These are phyloP conservation scores for Knufia petricola DNA, from an alignment of 2,329 filamentous ascomycete species.

Conservation along the genomic window DNA sequence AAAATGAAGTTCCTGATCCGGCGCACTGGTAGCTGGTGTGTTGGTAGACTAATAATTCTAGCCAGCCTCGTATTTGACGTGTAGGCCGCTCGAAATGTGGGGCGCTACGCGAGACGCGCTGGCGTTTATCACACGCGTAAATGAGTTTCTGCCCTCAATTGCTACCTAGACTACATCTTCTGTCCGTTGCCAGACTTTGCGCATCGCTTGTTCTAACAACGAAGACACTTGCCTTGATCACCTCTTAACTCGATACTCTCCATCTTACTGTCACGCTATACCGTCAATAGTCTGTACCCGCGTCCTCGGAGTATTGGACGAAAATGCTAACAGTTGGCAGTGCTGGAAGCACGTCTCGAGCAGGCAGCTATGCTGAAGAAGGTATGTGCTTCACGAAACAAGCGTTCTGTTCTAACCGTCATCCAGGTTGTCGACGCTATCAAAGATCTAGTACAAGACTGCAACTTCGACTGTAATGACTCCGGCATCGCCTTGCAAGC, in stretches of 20 bases:
- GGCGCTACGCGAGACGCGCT: conserved; percentile 4
- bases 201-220: too few species aligned
- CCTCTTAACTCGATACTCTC: too few species aligned
- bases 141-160: neutral
- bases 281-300: conserved; percentile 1
- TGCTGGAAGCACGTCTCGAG: conserved; percentile 97
- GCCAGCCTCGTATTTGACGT: too few species aligned
- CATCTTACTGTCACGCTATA: neutral
- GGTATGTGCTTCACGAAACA: conserved; percentile 41
- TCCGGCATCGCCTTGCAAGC: conserved; percentile 94
- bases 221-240: neutral
- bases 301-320: neutral
- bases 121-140: conserved; percentile 4
- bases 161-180: neutral
- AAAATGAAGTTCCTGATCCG: too few species aligned
- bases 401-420: conserved; percentile 10
- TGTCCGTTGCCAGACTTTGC: neutral
- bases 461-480: conserved; percentile 99
- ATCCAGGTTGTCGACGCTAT: conserved; percentile 89
- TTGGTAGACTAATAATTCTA: too few species aligned
- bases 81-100: neutral
- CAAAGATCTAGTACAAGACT: conserved; percentile 98
- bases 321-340: conserved; percentile 28
- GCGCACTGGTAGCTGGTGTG: too few species aligned
- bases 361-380: conserved; percentile 93